These are phyloP conservation scores for Cytospora mali DNA, from an alignment of 2,329 filamentous ascomycete genomes.

Conservation along the genomic window DNA sequence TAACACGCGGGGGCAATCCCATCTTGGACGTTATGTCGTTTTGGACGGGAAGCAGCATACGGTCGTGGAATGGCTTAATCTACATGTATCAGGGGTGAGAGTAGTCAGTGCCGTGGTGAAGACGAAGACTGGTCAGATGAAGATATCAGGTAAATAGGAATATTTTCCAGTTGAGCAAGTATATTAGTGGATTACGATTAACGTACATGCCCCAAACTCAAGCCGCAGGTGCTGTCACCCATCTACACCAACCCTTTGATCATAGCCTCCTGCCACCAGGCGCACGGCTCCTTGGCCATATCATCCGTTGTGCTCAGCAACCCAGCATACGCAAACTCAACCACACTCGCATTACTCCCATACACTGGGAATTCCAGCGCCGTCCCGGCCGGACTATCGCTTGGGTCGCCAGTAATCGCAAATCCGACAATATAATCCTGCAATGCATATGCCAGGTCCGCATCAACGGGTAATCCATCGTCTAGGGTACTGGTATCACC, in stretches of 20 bases:
- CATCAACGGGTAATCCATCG: constrained; percentile 34
- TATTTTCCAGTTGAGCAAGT: too few species aligned
- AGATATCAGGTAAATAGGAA: too few species aligned
- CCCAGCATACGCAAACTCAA: constrained; percentile 30
- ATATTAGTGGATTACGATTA: background rate
- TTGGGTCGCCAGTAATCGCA: constrained; percentile 38
- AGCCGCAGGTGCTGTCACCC: background rate
- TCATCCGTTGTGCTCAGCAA: constrained; percentile 30
- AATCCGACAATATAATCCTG: constrained; percentile 44
- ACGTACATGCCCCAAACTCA: background rate
- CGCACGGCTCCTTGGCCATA: constrained; percentile 38
- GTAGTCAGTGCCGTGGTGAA: too few species aligned
- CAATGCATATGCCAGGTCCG: constrained; percentile 37
- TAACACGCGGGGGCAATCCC: background rate
- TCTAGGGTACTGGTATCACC: constrained; percentile 36
- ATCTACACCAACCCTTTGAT: constrained; percentile 31
- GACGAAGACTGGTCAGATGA: too few species aligned
- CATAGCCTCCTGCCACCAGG: constrained; percentile 39
- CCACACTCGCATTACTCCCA: constrained; percentile 29
- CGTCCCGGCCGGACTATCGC: constrained; percentile 19
- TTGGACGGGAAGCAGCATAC: too few species aligned
- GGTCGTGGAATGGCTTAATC: too few species aligned
- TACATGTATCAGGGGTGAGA: too few species aligned
- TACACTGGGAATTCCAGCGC: constrained; percentile 33
- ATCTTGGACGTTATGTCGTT: too few species aligned